phyloP scores from a whole-genome alignment of 306 rosid species.

The Albizia julibrissin region DNA sequence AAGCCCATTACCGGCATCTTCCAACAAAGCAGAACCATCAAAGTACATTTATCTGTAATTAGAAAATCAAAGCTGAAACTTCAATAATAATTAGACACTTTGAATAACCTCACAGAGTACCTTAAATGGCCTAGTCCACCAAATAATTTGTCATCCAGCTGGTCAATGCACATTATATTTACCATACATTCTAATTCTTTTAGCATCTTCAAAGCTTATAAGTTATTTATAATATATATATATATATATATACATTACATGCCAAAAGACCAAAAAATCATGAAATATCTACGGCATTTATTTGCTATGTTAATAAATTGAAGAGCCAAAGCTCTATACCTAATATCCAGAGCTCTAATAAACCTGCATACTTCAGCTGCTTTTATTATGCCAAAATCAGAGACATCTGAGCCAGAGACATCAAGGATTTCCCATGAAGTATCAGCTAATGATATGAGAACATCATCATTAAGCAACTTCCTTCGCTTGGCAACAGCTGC shows the following conservation, averaged over 20 bases:
- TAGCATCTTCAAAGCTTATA: conserved; percentile 19
- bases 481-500: conserved; percentile 82
- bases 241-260: background rate
- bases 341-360: conserved; percentile 78
- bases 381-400: conserved; percentile 72
- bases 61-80: conserved; percentile 20
- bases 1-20: background rate
- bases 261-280: background rate
- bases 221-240: background rate
- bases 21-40: conserved; percentile 12
- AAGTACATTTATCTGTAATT: conserved; percentile 2
- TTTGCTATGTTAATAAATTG: background rate
- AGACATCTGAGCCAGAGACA: conserved; percentile 83
- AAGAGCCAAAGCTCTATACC: conserved; percentile 45
- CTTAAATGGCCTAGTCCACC: background rate
- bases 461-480: conserved; percentile 70
- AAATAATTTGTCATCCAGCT: background rate
- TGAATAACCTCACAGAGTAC: background rate
- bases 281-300: background rate
- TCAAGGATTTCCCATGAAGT: conserved; percentile 81
- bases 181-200: background rate
- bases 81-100: conserved; percentile 7
- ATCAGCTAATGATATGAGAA: conserved; percentile 73
- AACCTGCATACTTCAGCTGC: conserved; percentile 61
- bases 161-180: background rate